These are phyloP conservation scores for Fragilariopsis cylindrus DNA, from an alignment of 108 stramenopile genomes.

Conservation along the genomic window DNA sequence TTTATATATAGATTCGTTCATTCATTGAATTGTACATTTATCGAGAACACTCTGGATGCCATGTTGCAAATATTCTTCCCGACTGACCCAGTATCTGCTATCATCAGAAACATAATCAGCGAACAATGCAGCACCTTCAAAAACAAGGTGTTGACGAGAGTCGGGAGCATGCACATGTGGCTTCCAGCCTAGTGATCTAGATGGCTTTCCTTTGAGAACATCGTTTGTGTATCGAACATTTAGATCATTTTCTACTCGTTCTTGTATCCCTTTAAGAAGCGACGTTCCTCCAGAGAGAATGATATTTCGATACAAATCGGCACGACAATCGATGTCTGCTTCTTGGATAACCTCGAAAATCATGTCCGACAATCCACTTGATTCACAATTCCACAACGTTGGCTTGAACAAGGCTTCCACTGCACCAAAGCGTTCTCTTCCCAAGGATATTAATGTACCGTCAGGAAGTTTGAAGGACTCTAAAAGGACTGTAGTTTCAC, in stretches of 20 bases:
- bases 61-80: constrained; percentile 6
- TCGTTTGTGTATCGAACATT: constrained; percentile 13
- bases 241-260: constrained; percentile 8
- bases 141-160: constrained; percentile 21
- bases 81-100: constrained; percentile 21
- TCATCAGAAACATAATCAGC: constrained; percentile 24
- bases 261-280: not conserved
- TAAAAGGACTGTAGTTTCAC: constrained; percentile 8
- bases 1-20: constrained; percentile 3
- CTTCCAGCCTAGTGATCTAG: constrained; percentile 18
- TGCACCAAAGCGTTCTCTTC: constrained; percentile 16
- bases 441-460: constrained; percentile 5
- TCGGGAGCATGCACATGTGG: constrained; percentile 25
- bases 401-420: constrained; percentile 20
- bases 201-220: constrained; percentile 3
- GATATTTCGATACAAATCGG: constrained; percentile 14
- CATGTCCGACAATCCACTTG: constrained; percentile 6
- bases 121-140: constrained; percentile 34
- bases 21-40: constrained; percentile 21
- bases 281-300: constrained; percentile 17
- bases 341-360: constrained; percentile 11
- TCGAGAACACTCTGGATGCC: constrained; percentile 24
- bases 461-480: constrained; percentile 15
- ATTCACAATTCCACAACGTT: not conserved
- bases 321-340: constrained; percentile 17